phyloP scores from a whole-genome alignment of 2,329 filamentous ascomycete species.

The Cladosporium sp. region DNA sequence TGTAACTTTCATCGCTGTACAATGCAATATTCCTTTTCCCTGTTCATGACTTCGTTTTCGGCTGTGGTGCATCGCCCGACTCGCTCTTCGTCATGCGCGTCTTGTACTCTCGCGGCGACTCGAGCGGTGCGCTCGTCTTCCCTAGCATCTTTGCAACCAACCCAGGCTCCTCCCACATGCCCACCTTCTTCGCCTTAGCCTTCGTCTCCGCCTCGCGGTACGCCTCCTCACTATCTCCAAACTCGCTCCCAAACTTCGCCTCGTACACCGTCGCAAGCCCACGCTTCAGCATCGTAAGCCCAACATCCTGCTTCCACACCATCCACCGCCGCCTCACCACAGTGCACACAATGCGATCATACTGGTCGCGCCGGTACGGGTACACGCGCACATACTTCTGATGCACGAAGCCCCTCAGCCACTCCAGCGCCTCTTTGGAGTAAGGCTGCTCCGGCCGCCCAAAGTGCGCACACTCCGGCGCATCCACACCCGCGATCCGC shows the following conservation, averaged over 20 bases:
- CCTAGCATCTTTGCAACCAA: slow-evolving; percentile 47
- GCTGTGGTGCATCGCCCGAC: background rate
- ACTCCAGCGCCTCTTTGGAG: slow-evolving; percentile 76
- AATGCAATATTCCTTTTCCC: background rate
- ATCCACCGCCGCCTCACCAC: slow-evolving; percentile 56
- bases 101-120: slow-evolving; percentile 90
- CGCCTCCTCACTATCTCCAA: slow-evolving; percentile 65
- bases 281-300: slow-evolving; percentile 81
- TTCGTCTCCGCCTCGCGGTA: slow-evolving; percentile 65
- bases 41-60: background rate
- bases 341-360: slow-evolving; percentile 84
- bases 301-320: slow-evolving; percentile 75
- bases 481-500: slow-evolving; percentile 88
- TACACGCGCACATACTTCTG: slow-evolving; percentile 76
- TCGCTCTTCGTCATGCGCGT: slow-evolving; percentile 50
- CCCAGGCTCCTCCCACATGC: slow-evolving; percentile 65
- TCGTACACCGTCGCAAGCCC: slow-evolving; percentile 93
- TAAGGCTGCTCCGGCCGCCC: slow-evolving; percentile 84
- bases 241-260: slow-evolving; percentile 86
- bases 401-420: slow-evolving; percentile 73
- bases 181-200: slow-evolving; percentile 45
- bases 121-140: slow-evolving; percentile 60
- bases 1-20: background rate
- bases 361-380: slow-evolving; percentile 85
- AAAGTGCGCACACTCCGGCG: slow-evolving; percentile 91